phyloP scores from a whole-genome alignment of 768 basidiomycete species.

The Kwoniella newhampshirensis region DNA sequence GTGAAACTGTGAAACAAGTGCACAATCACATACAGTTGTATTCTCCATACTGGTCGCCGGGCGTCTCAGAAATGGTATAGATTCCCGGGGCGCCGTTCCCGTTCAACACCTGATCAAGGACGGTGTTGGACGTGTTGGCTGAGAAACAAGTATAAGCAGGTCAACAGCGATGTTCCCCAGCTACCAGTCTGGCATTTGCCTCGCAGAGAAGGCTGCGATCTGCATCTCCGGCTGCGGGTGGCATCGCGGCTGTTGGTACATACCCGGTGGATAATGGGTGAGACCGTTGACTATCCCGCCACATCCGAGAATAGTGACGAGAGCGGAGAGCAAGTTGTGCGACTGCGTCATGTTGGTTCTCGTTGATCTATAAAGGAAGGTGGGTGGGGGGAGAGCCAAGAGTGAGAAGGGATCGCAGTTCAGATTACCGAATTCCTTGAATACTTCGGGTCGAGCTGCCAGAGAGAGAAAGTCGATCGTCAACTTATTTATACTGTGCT shows the following conservation, averaged over 20 bases:
- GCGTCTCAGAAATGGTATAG: constrained; percentile 24
- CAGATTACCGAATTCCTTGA: too few relatives aligned
- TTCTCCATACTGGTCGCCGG: constrained; percentile 22
- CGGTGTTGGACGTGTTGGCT: constrained; percentile 17
- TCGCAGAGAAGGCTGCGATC: too few relatives aligned
- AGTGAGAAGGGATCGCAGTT: too few relatives aligned
- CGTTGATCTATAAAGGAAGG: background rate
- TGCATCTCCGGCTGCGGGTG: too few relatives aligned
- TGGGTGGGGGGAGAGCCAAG: too few relatives aligned
- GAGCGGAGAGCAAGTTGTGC: constrained; percentile 2
- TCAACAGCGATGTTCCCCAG: background rate
- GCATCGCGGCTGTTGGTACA: too few relatives aligned
- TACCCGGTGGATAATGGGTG: constrained; percentile 18
- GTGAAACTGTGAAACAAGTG: too few relatives aligned
- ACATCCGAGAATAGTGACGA: constrained; percentile 2
- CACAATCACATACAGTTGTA: constrained; percentile 37
- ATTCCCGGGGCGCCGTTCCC: constrained; percentile 35
- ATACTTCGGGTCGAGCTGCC: too few relatives aligned
- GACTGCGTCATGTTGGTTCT: constrained; percentile 4
- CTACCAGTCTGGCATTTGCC: too few relatives aligned
- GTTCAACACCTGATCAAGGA: constrained; percentile 21
- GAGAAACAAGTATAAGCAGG: background rate
- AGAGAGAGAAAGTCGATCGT: too few relatives aligned
- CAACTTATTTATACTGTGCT: too few relatives aligned
- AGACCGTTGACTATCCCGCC: background rate